Percentiles rank a stretch among this genome's conserved stretches.
Conservation (phyloP, 805 yeast species). For the Candida manassasensis region DNA sequence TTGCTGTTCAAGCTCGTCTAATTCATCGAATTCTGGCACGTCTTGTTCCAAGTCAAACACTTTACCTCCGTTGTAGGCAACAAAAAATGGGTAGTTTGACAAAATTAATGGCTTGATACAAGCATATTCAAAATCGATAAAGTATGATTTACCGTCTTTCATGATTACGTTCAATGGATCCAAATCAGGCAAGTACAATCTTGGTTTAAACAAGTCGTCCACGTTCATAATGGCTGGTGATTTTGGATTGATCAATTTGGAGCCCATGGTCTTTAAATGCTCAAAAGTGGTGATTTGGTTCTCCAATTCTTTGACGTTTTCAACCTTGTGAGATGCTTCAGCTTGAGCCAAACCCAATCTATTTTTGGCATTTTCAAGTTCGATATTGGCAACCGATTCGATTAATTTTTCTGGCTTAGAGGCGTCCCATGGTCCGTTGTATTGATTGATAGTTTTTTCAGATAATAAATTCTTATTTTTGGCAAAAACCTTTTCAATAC, state of each 20-base stretch:
- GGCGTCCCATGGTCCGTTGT: slow-evolving; percentile 75
- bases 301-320: slow-evolving; percentile 38
- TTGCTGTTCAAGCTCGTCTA: slow-evolving; percentile 69
- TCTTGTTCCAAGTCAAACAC: slow-evolving; percentile 73
- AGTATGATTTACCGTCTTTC: slow-evolving; percentile 35
- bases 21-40: slow-evolving; percentile 59
- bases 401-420: slow-evolving; percentile 59
- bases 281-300: slow-evolving; percentile 58
- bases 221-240: slow-evolving; percentile 58
- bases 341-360: slow-evolving; percentile 53
- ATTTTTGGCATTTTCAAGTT: slow-evolving; percentile 54
- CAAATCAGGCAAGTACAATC: slow-evolving; percentile 75
- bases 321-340: slow-evolving; percentile 44
- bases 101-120: slow-evolving; percentile 77
- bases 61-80: slow-evolving; percentile 85
- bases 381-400: slow-evolving; percentile 58
- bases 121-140: slow-evolving; percentile 81
- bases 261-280: slow-evolving; percentile 52
- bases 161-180: slow-evolving; percentile 84
- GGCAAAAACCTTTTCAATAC: slow-evolving; percentile 74
- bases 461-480: slow-evolving; percentile 56
- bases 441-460: slow-evolving; percentile 44
- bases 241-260: slow-evolving; percentile 51
- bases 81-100: slow-evolving; percentile 75
- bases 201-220: slow-evolving; percentile 61